Percentiles rank a stretch among this genome's conserved stretches.
Evolutionary conservation across 805 yeast genomes (phyloP).

Genomic region (Teunomyces aglyptinius): DNA sequence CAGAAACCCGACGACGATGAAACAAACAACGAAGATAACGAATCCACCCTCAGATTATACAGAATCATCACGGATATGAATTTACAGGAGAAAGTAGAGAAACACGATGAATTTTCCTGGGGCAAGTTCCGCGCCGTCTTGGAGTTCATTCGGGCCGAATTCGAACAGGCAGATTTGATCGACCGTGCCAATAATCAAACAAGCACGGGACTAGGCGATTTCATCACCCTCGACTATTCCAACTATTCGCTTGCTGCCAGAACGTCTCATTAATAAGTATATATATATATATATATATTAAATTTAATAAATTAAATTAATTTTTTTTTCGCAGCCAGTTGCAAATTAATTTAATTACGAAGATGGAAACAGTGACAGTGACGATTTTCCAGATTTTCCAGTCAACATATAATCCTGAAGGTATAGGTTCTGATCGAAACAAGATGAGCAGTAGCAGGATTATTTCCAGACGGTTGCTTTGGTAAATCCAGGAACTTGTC

Average conservation of each 20-base stretch:
- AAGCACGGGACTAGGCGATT: constrained; percentile 26
- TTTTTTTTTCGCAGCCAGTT: not conserved
- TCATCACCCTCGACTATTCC: constrained; percentile 44
- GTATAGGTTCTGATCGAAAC: constrained; percentile 10
- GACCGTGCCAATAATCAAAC: constrained; percentile 15
- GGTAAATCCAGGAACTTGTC: too few relatives aligned
- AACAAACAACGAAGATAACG: constrained; percentile 7
- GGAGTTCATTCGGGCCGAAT: constrained; percentile 42
- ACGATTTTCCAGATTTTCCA: constrained; percentile 12
- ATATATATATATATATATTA: too few relatives aligned
- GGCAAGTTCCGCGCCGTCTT: constrained; percentile 45
- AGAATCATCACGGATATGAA: constrained; percentile 34
- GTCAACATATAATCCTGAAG: constrained; percentile 16
- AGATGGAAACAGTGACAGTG: constrained; percentile 1
- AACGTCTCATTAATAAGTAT: constrained; percentile 20
- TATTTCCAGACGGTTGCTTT: too few relatives aligned
- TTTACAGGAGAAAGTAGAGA: constrained; percentile 41
- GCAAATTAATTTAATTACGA: not conserved
- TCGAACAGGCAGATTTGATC: constrained; percentile 29
- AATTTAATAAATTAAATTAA: too few relatives aligned
- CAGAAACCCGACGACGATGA: constrained; percentile 13
- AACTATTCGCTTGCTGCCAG: constrained; percentile 40
- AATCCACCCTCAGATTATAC: constrained; percentile 21
- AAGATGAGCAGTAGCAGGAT: too few relatives aligned
- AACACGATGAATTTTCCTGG: constrained; percentile 43